Evolutionary conservation across 2,329 filamentous ascomycete genomes (phyloP), one percentile per base, ranked within the genome.

Genomic region (Clonostachys rosea): DNA sequence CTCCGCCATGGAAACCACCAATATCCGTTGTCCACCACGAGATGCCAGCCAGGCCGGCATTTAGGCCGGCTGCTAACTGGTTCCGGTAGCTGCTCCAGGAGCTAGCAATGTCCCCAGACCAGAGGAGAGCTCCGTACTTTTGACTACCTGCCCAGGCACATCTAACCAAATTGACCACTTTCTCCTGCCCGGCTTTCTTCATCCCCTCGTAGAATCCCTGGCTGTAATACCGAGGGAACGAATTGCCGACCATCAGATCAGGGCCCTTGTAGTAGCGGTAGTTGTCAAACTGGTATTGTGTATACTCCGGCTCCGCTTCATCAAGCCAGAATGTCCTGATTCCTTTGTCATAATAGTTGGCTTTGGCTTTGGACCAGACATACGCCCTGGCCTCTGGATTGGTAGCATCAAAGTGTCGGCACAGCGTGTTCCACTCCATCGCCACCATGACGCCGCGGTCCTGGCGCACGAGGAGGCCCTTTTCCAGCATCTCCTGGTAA

Each of bases 11-110:
- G 56, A 87, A 87, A 1, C 84, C 84, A 2, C 84, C 83, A 45
- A 87, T 86, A 54, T 87, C 83, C 1, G 83, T 87, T 0, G 83
- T 87, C 80, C 81, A 87, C 82, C 82, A 86, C 0, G 81, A 75
- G 10, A 86, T 71, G 0, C 83, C 83, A 0, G 80, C 70, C 5
- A 86, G 63, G 0, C 81, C 83, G 77, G 85, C 84, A 56, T 84
- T 83, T 17, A 87, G 64, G 0, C 83, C 83, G 0, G 83, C 83
- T 0, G 79, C 70, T 3, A 86, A 65, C 58, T 87, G 81, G 49
- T 78, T 74, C 5, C 78, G 71, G 43, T 86, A 69, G 24, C 72
- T 79, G 3, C 60, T 61, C 83, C 83, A 87, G 1, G 78, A 82
- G 0, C 75, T 81, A 0, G 82, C 83, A 49, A 86, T 83, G 55